These are phyloP conservation scores for Hydnomerulius pinastri DNA, from an alignment of 768 basidiomycete species.

Conservation along the genomic window DNA sequence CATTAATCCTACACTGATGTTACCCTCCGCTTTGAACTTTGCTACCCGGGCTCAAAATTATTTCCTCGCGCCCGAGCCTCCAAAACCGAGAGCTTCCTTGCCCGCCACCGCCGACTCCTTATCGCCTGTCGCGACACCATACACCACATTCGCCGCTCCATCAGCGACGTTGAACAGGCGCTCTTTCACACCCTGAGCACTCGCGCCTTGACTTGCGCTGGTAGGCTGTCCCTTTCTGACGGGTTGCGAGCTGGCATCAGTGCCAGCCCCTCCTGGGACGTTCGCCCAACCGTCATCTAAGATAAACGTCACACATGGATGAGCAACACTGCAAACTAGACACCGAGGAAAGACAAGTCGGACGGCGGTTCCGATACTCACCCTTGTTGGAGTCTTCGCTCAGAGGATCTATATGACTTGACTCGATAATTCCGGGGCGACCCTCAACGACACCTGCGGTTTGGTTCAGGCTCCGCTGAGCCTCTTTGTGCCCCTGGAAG, in stretches of 20 bases:
- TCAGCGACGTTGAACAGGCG: slow-evolving; percentile 31
- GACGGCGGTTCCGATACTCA: slow-evolving; percentile 11
- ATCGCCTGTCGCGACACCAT: slow-evolving; percentile 39
- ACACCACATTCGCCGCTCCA: slow-evolving; percentile 40
- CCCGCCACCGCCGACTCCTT: slow-evolving; percentile 36
- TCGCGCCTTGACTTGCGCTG: not conserved
- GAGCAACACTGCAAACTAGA: too few species aligned
- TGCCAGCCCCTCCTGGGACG: slow-evolving; percentile 16
- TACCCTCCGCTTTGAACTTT: too few species aligned
- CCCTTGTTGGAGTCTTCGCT: slow-evolving; percentile 46
- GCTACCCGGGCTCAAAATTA: too few species aligned
- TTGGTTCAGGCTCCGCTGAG: slow-evolving; percentile 40
- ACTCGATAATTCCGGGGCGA: slow-evolving; percentile 58
- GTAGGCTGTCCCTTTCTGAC: not conserved
- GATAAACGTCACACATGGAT: too few species aligned
- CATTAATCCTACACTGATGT: too few species aligned
- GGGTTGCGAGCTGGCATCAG: too few species aligned
- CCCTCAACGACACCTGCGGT: slow-evolving; percentile 53
- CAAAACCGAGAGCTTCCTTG: slow-evolving; percentile 28
- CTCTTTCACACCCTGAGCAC: slow-evolving; percentile 17
- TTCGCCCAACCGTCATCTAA: slow-evolving; percentile 48
- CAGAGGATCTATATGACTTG: slow-evolving; percentile 53
- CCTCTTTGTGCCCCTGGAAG: slow-evolving; percentile 43
- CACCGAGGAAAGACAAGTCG: not conserved
- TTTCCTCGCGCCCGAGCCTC: too few species aligned